Evolutionary conservation across 257 asterid genomes (phyloP).

Genomic region (Verbena officinalis): DNA sequence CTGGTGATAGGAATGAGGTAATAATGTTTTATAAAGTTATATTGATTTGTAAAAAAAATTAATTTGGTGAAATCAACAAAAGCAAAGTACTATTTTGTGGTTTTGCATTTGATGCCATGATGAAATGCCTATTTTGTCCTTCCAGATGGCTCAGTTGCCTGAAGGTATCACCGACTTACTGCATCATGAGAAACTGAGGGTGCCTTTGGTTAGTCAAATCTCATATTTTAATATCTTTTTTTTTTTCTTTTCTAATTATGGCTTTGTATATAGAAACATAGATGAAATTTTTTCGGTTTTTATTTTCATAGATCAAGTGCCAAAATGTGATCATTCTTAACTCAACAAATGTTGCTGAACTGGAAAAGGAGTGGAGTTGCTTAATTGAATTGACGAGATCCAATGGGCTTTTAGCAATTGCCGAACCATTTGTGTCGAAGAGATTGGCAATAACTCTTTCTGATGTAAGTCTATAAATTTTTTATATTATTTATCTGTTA

Average conservation of each 20-base stretch:
- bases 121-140: slow-evolving; percentile 16
- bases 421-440: slow-evolving; percentile 65
- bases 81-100: no score
- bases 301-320: slow-evolving; percentile 80
- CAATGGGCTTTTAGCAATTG: slow-evolving; percentile 37
- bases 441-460: slow-evolving; percentile 52
- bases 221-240: not conserved
- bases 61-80: no score
- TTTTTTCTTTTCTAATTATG: not conserved
- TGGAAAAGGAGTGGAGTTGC: slow-evolving; percentile 77
- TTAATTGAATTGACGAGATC: slow-evolving; percentile 55
- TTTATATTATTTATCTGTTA: not conserved
- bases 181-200: slow-evolving; percentile 65
- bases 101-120: not conserved
- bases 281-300: not conserved
- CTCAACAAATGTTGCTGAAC: slow-evolving; percentile 70
- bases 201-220: slow-evolving; percentile 65
- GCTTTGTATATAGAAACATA: not conserved
- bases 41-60: not conserved
- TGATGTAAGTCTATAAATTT: slow-evolving; percentile 52
- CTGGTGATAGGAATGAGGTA: slow-evolving; percentile 93
- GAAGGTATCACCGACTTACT: slow-evolving; percentile 83
- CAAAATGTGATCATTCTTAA: slow-evolving; percentile 74
- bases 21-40: not conserved
- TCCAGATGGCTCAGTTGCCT: slow-evolving; percentile 88